A percentile compares a stretch with the other conserved stretches of the same genome.
phyloP scores from a whole-genome alignment of 768 basidiomycete species.

The Lyophyllum decastes region DNA sequence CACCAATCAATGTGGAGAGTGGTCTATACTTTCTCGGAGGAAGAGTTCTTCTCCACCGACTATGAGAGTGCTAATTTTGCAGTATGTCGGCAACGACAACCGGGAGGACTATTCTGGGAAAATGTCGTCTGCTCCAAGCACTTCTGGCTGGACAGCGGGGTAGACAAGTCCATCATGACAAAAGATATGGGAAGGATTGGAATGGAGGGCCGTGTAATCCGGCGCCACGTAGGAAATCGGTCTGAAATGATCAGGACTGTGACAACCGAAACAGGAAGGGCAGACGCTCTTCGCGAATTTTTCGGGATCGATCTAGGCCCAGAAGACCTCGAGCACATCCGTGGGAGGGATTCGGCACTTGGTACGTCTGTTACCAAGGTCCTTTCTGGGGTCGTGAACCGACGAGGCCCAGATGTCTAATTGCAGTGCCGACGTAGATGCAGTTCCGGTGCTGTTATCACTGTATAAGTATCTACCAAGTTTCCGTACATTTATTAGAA shows the following conservation, averaged over 20 bases:
- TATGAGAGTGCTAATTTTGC: constrained; percentile 11
- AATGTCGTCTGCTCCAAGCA: constrained; percentile 10
- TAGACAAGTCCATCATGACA: background rate
- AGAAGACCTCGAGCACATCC: constrained; percentile 7
- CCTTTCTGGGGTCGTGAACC: background rate
- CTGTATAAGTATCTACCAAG: background rate
- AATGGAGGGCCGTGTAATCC: constrained; percentile 11
- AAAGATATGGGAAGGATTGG: constrained; percentile 2
- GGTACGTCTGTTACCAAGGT: background rate
- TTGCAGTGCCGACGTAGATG: background rate
- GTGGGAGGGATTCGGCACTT: constrained; percentile 61
- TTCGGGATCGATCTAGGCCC: constrained; percentile 9
- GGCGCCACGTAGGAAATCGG: constrained; percentile 8
- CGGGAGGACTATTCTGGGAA: constrained; percentile 6
- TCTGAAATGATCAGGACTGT: constrained; percentile 6
- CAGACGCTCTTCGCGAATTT: constrained; percentile 8
- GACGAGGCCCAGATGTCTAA: background rate
- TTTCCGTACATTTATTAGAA: background rate
- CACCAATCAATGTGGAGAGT: constrained; percentile 3
- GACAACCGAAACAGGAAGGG: constrained; percentile 6
- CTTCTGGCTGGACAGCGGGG: constrained; percentile 8
- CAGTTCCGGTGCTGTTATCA: background rate
- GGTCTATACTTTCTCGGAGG: constrained; percentile 11
- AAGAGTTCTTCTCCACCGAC: constrained; percentile 10
- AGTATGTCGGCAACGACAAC: constrained; percentile 1